A percentile compares a stretch with the other conserved stretches of the same genome.
These are phyloP conservation scores for Ulmus americana DNA, from an alignment of 331 rosid genomes.

Conservation along the genomic window DNA sequence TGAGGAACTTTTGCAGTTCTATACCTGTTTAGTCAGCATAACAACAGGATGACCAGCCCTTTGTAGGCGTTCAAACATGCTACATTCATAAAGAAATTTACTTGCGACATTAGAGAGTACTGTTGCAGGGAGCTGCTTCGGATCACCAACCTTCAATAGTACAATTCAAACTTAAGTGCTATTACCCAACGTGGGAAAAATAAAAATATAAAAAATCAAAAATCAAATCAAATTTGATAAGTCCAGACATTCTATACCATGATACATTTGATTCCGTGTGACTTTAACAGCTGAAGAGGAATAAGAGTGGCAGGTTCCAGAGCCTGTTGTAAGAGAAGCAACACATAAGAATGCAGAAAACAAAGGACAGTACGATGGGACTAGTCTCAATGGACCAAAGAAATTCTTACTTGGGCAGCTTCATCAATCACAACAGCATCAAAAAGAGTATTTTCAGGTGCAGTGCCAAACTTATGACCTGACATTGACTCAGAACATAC, in stretches of 20 bases:
- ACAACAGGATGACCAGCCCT: conserved; percentile 90
- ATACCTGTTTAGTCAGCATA: conserved; percentile 88
- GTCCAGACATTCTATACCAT: conserved; percentile 50
- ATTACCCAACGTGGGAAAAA: conserved; percentile 18
- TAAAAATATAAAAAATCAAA: neutral
- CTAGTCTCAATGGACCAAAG: conserved; percentile 22
- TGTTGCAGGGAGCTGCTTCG: conserved; percentile 99
- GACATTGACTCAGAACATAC: conserved; percentile 78
- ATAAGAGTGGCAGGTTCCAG: conserved; percentile 94
- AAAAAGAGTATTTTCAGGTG: conserved; percentile 77
- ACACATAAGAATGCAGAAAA: conserved; percentile 20
- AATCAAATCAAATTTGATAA: conserved; percentile 4
- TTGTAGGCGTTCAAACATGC: conserved; percentile 97
- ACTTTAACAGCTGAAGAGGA: conserved; percentile 93
- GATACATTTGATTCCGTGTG: conserved; percentile 68
- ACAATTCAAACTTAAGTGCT: conserved; percentile 34
- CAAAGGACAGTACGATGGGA: conserved; percentile 17
- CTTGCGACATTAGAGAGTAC: conserved; percentile 85
- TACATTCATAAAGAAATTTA: conserved; percentile 73
- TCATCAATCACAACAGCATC: conserved; percentile 94
- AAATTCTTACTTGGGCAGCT: conserved; percentile 83
- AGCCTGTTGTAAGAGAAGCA: conserved; percentile 45
- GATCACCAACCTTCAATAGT: conserved; percentile 78
- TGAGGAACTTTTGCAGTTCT: neutral
- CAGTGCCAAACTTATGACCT: conserved; percentile 64